A percentile compares a stretch with the other conserved stretches of the same genome.
phyloP scores from a whole-genome alignment of 2,329 filamentous ascomycete genomes.

The Xylaria sp. region DNA sequence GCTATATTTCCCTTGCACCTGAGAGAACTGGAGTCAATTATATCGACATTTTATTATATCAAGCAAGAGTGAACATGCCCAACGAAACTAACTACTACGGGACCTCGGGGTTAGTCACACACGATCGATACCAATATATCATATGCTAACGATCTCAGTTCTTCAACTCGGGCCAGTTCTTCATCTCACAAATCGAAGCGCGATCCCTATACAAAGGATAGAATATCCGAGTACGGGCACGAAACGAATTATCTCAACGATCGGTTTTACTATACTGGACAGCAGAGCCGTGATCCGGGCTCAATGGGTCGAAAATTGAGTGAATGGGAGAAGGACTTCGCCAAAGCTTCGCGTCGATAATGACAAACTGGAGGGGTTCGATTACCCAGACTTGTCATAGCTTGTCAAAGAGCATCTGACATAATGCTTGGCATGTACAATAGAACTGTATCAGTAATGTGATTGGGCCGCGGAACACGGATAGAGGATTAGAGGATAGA shows the following conservation, averaged over 20 bases:
- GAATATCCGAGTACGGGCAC: slow-evolving; percentile 16
- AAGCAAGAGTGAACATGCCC: slow-evolving; percentile 21
- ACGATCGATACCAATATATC: background rate
- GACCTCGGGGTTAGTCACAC: slow-evolving; percentile 19
- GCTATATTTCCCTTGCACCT: background rate
- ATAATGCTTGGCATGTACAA: slow-evolving; percentile 32
- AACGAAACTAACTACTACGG: background rate
- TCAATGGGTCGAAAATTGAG: slow-evolving; percentile 34
- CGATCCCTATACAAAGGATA: slow-evolving; percentile 19
- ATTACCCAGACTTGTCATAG: background rate
- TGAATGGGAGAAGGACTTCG: slow-evolving; percentile 38
- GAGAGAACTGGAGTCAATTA: background rate
- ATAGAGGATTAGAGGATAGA: slow-evolving; percentile 14
- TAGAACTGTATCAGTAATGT: slow-evolving; percentile 6
- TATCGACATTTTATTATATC: background rate
- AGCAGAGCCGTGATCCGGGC: slow-evolving; percentile 28
- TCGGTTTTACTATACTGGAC: slow-evolving; percentile 41
- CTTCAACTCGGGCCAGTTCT: slow-evolving; percentile 18
- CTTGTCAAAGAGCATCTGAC: slow-evolving; percentile 1
- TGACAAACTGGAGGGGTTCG: slow-evolving; percentile 16
- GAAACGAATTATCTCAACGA: slow-evolving; percentile 25
- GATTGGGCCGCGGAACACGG: slow-evolving; percentile 30
- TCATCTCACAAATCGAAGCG: background rate
- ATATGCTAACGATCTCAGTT: slow-evolving; percentile 23
- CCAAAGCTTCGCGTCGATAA: slow-evolving; percentile 23